phyloP scores from a whole-genome alignment of 768 basidiomycete species.

The Collybiopsis confluens region DNA sequence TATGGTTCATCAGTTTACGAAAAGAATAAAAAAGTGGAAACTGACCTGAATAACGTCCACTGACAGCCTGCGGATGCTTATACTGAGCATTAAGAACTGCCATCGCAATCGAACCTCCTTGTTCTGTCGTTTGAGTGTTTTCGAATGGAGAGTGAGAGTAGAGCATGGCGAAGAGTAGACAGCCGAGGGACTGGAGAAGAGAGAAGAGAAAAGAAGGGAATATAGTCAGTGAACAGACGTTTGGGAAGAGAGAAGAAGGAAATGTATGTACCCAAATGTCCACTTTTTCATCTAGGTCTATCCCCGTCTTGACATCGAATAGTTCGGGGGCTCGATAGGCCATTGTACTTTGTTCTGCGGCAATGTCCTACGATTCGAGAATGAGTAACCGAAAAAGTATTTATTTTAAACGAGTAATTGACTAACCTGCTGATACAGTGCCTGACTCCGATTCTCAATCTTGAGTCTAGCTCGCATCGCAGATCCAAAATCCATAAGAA shows the following conservation, averaged over 20 bases:
- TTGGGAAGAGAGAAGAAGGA: not conserved
- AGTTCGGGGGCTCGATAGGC: conserved; percentile 96
- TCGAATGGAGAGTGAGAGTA: conserved; percentile 98
- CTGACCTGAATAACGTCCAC: not conserved
- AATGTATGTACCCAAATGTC: conserved; percentile 77
- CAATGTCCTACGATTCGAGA: conserved; percentile 63
- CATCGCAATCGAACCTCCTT: conserved; percentile 97
- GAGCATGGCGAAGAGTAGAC: conserved; percentile 90
- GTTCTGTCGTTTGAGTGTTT: conserved; percentile 84
- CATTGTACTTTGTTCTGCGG: conserved; percentile 98
- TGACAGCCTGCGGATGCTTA: conserved; percentile 76
- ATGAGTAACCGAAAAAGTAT: not conserved
- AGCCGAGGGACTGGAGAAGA: conserved; percentile 79
- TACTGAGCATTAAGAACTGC: conserved; percentile 93
- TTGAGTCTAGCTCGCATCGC: conserved; percentile 79
- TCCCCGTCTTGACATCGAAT: conserved; percentile 94
- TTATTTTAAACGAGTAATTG: too few species aligned
- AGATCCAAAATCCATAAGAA: conserved; percentile 99
- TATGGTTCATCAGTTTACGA: too few species aligned
- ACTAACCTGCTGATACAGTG: conserved; percentile 82
- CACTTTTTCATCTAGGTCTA: conserved; percentile 86
- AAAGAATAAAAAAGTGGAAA: too few species aligned
- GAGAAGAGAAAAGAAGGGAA: conserved; percentile 1
- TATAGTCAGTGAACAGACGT: not conserved
- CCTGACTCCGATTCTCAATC: conserved; percentile 80